Base-by-base conservation (phyloP, 2,329 filamentous ascomycete species). In the Aspergillus neoniger region DNA sequence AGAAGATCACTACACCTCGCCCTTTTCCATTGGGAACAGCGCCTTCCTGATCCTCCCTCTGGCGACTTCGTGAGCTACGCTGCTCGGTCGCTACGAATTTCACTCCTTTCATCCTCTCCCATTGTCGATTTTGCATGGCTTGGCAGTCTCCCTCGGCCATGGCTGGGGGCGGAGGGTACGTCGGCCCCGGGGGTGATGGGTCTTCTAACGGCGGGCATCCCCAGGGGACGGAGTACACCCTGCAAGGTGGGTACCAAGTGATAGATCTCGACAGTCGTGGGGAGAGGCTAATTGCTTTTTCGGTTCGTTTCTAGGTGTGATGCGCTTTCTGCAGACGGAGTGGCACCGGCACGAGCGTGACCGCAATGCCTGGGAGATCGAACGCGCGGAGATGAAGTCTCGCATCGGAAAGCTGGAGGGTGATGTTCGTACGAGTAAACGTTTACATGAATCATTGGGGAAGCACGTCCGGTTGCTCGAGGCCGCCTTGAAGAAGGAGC, bases 321-420 rank as follows among this genome's bases (percentile, higher is more conserved):
- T 99, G 95, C 93, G 95, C 78, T 99, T 99, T 77, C 87, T 99
- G 41, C 95, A 99, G 80, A 95, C 95, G 51, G 94, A 99, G 85
- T 99, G 95, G 95, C 95, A 99, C 79, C 90, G 92, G 68, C 94
- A 99, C 77, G 95, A 99, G 80, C 91, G 95, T 79, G 95, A 97
- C 74, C 88, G 95, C 70, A 99, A 99, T 79, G 89, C 92, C 39
- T 99, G 95, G 95, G 95, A 99, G 78, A 99, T 99, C 75, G 95
- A 99, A 79, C 89, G 92, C 74, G 95, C 96, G 71, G 95, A 99
- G 81, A 98, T 99, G 95, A 96, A 96, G 82, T 92, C 91, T 68
- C 89, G 96, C 72, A 97, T 99, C 80, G 94, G 94, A 55, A 90
- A 91, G 71, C 86, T 98, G 66, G 95, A 99, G 79, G 95, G 95